phyloP scores from a whole-genome alignment of 164 flowering plant genomes.

The Umbellularia californica region DNA sequence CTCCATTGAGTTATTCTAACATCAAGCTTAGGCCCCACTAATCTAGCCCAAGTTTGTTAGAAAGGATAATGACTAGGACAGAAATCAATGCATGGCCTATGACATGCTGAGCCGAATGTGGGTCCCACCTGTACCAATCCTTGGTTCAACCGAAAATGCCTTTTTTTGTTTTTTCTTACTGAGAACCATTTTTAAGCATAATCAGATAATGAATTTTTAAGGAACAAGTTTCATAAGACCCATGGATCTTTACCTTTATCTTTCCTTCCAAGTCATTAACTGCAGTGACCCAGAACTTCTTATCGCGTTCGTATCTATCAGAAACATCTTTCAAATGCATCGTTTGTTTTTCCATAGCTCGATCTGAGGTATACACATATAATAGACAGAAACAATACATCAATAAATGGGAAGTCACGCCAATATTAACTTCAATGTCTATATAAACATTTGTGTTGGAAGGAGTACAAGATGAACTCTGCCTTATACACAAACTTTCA shows the following conservation, averaged over 20 bases:
- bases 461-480: too few relatives aligned
- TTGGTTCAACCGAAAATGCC: background rate
- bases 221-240: background rate
- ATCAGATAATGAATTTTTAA: background rate
- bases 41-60: too few relatives aligned
- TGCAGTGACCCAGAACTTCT: slow-evolving; percentile 48
- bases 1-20: too few relatives aligned
- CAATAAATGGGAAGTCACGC: background rate
- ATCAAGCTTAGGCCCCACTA: too few relatives aligned
- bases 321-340: slow-evolving; percentile 41
- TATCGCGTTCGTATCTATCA: slow-evolving; percentile 51
- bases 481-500: too few relatives aligned
- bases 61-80: background rate
- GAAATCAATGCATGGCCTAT: background rate
- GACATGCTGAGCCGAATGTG: background rate
- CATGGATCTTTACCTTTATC: slow-evolving; percentile 43
- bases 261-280: slow-evolving; percentile 45
- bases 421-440: background rate
- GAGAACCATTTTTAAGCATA: background rate
- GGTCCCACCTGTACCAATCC: background rate
- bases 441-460: too few relatives aligned
- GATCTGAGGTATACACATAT: slow-evolving; percentile 31
- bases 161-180: background rate
- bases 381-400: background rate
- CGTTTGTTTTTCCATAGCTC: slow-evolving; percentile 56